These are phyloP conservation scores for Petunia axillaris DNA, from an alignment of 257 asterid genomes.

Conservation along the genomic window DNA sequence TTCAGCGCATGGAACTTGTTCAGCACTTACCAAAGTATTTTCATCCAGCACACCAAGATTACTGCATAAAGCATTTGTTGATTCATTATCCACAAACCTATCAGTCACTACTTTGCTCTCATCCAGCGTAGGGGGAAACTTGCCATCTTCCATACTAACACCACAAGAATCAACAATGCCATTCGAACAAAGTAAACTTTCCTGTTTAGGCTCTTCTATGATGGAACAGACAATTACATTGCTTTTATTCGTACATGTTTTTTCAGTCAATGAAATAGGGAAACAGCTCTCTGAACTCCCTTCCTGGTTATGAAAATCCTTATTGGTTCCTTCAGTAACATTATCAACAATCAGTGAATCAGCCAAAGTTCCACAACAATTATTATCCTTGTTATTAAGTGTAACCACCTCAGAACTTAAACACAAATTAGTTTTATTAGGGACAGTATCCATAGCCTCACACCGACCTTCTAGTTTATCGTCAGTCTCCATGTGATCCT, in stretches of 20 bases:
- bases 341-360: conserved; percentile 15
- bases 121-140: conserved; percentile 32
- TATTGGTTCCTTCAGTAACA: conserved; percentile 38
- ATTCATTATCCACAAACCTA: conserved; percentile 39
- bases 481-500: conserved; percentile 31
- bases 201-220: conserved; percentile 38
- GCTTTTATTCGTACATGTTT: conserved; percentile 29
- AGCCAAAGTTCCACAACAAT: conserved; percentile 25
- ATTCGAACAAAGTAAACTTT: conserved; percentile 35
- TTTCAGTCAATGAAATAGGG: conserved; percentile 36
- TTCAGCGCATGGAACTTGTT: conserved; percentile 35
- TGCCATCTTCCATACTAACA: conserved; percentile 41
- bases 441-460: conserved; percentile 35
- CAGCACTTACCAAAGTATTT: conserved; percentile 32
- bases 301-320: conserved; percentile 32
- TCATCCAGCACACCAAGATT: conserved; percentile 39
- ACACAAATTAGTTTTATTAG: conserved; percentile 28
- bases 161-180: conserved; percentile 37
- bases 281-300: conserved; percentile 30
- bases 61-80: conserved; percentile 41
- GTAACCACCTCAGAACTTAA: conserved; percentile 34
- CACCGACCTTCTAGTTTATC: conserved; percentile 30
- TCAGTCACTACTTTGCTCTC: conserved; percentile 38
- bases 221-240: conserved; percentile 31
- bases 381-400: conserved; percentile 28